A percentile compares a stretch with the other conserved stretches of the same genome.
Evolutionary conservation across 768 basidiomycete genomes (phyloP).

Genomic region (Xerocomellus amylosporus): DNA sequence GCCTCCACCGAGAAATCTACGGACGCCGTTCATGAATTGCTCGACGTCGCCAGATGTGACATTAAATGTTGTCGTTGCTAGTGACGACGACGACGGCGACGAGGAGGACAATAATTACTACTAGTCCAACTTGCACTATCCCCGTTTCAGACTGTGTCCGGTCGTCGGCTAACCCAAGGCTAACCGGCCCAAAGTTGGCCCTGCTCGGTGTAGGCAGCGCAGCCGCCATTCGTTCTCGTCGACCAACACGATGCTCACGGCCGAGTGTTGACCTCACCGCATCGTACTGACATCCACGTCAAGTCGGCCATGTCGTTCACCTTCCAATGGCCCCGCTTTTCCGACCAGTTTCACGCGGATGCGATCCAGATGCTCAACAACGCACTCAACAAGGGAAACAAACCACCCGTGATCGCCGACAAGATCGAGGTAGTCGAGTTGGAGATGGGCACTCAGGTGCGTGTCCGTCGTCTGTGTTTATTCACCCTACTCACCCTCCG

Average conservation of each 20-base stretch:
- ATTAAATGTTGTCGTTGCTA: conserved; percentile 20
- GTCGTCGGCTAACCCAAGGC: conserved; percentile 9
- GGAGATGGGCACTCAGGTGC: conserved; percentile 97
- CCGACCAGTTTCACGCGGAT: conserved; percentile 93
- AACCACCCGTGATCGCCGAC: conserved; percentile 96
- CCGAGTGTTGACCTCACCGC: conserved; percentile 1
- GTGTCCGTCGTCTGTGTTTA: conserved; percentile 11
- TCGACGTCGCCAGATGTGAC: conserved; percentile 19
- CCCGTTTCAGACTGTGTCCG: neutral
- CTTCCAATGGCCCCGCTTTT: conserved; percentile 97
- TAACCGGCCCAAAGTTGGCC: neutral
- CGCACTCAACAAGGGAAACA: conserved; percentile 96
- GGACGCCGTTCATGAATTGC: conserved; percentile 65
- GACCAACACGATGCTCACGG: conserved; percentile 22
- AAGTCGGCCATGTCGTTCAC: conserved; percentile 68
- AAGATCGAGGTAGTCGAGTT: conserved; percentile 96
- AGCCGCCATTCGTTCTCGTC: conserved; percentile 11
- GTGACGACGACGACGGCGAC: neutral
- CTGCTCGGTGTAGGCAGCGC: neutral
- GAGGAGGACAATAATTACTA: neutral
- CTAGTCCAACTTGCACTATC: neutral
- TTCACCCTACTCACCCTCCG: neutral
- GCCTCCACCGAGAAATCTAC: conserved; percentile 55
- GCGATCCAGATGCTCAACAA: conserved; percentile 95
- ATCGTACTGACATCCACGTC: neutral